phyloP scores from a whole-genome alignment of 352 stramenopile species.

The Globisporangium rhizosaccharum region DNA sequence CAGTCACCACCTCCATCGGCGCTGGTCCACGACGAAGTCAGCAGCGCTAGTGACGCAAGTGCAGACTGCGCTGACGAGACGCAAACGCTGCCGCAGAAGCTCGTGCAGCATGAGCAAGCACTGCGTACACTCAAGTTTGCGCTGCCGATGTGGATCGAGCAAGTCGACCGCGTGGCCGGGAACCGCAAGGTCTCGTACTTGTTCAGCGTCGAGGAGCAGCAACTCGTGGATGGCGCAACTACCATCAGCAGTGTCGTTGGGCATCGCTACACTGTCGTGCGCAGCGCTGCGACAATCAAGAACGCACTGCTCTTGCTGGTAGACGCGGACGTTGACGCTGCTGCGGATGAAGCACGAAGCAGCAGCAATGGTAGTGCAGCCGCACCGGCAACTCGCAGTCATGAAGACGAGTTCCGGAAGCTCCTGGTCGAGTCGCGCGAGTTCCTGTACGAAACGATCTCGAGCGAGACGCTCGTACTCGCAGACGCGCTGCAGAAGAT shows the following conservation, averaged over 20 bases:
- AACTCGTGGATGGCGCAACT: background rate
- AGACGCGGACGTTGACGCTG: slow-evolving; percentile 15
- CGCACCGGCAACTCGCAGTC: slow-evolving; percentile 20
- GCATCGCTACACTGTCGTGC: slow-evolving; percentile 31
- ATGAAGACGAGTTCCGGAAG: slow-evolving; percentile 31
- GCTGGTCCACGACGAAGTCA: background rate
- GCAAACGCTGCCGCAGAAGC: slow-evolving; percentile 8
- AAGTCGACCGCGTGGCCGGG: slow-evolving; percentile 45
- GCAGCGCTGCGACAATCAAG: slow-evolving; percentile 58
- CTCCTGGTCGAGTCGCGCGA: slow-evolving; percentile 53
- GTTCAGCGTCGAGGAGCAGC: slow-evolving; percentile 40
- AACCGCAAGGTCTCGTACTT: slow-evolving; percentile 70
- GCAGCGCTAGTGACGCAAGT: background rate
- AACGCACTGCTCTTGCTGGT: slow-evolving; percentile 45
- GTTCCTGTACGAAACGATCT: slow-evolving; percentile 65
- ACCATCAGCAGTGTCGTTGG: background rate
- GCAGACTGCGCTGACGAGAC: background rate
- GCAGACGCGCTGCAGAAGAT: slow-evolving; percentile 38
- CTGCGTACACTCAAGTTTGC: slow-evolving; percentile 43
- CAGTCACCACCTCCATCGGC: background rate
- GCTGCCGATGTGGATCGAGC: slow-evolving; percentile 67
- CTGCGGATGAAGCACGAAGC: background rate
- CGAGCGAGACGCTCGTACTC: slow-evolving; percentile 45
- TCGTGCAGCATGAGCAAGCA: slow-evolving; percentile 20
- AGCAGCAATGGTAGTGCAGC: slow-evolving; percentile 21